Conservation (phyloP, 2,329 filamentous ascomycete species). For the Fusarium verrucosum region DNA sequence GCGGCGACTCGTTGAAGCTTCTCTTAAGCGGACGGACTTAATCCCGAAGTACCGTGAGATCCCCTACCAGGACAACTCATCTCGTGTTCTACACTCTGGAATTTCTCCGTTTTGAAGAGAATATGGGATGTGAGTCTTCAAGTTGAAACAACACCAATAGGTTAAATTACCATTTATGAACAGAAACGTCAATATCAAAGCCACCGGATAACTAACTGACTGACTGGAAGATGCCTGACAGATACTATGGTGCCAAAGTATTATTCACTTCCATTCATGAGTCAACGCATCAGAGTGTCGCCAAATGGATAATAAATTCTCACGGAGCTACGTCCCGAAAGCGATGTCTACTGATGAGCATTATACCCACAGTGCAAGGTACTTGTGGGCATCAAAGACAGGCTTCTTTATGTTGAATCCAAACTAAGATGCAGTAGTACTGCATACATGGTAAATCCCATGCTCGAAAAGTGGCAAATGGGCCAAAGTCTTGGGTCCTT, state of each 20-base stretch:
- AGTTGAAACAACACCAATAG: neutral
- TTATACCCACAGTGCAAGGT: neutral
- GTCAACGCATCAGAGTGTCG: neutral
- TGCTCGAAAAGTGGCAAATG: constrained; percentile 5
- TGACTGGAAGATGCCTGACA: neutral
- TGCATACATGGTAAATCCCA: neutral
- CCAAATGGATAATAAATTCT: neutral
- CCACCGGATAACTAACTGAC: neutral
- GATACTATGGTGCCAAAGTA: neutral
- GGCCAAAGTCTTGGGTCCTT: neutral
- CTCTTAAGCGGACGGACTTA: constrained; percentile 27
- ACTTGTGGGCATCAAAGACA: neutral
- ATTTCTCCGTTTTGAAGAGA: neutral
- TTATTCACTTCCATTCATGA: neutral
- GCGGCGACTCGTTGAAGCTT: constrained; percentile 2
- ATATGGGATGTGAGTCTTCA: neutral
- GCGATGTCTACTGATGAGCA: neutral
- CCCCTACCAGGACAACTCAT: neutral
- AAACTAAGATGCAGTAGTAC: neutral
- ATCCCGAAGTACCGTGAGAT: constrained; percentile 33
- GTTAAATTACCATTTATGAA: neutral
- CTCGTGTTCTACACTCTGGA: neutral
- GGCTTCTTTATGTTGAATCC: neutral
- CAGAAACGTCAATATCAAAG: neutral
- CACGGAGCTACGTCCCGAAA: constrained; percentile 3